A percentile compares a stretch with the other conserved stretches of the same genome.
These are phyloP conservation scores for Vachellia collinsii DNA, from an alignment of 306 rosid species.

Conservation along the genomic window DNA sequence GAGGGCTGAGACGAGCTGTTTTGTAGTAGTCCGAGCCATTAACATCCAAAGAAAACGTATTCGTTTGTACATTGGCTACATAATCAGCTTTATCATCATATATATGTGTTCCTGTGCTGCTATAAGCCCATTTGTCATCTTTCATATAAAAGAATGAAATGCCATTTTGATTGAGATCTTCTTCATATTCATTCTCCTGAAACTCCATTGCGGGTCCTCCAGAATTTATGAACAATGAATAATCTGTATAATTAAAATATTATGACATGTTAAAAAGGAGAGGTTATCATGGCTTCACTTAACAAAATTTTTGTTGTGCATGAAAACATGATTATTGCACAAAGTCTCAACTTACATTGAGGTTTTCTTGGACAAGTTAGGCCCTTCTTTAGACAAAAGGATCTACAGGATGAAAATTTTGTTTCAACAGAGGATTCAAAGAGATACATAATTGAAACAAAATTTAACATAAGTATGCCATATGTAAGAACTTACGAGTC, in stretches of 20 bases:
- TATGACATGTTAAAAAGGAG: conserved; percentile 4
- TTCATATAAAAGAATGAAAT: conserved; percentile 37
- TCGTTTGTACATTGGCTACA: not conserved
- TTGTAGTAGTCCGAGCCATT: not conserved
- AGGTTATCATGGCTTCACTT: not conserved
- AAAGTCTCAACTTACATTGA: conserved; percentile 52
- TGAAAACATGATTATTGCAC: conserved; percentile 17
- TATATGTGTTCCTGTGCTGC: conserved; percentile 61
- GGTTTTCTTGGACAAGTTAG: conserved; percentile 64
- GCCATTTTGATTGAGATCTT: conserved; percentile 40
- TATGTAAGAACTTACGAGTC: conserved; percentile 48
- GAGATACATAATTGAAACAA: not conserved
- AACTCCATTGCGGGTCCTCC: conserved; percentile 47
- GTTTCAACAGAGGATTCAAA: conserved; percentile 26
- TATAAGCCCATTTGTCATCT: conserved; percentile 63
- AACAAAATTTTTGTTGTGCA: conserved; percentile 8
- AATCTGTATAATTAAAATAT: conserved; percentile 40
- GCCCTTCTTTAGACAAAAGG: conserved; percentile 64
- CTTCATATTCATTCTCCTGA: conserved; percentile 52
- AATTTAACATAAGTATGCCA: not conserved
- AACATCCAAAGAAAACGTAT: not conserved
- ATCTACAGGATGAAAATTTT: conserved; percentile 41
- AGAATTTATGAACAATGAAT: conserved; percentile 30
- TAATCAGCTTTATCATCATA: not conserved
- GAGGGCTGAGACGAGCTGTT: not conserved